Base-by-base conservation (phyloP, 306 rosid genomes). In the Fagus crenata region DNA sequence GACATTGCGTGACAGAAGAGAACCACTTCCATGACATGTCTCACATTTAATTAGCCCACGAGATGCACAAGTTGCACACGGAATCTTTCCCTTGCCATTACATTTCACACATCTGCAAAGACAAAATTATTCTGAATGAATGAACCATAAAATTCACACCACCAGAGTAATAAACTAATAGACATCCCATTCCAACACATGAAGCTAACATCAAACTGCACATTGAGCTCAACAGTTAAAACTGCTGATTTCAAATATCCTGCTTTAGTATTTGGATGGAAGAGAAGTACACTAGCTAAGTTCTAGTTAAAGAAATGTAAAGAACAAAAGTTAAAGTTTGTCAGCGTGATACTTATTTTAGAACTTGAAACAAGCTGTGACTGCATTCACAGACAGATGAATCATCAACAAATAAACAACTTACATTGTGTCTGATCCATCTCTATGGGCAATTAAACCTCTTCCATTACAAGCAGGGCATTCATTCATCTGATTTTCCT, bases 371-470 rank as follows among this genome's bases (percentile, higher is more conserved):
- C 39, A 64, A 51, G 46, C 33, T 40, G 77, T 67, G 51, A 15
- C 28, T 46, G 32, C 77, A 17, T 80, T 56, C 71, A 81, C 40
- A 42, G 53, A 73, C 6, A 55, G 69, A 37, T 8, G 53, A 60
- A 49, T 59, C 58, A 53, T 53, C n/a, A 63, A 49, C 70, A 54
- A 49, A 36, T 6, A 68, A 80, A 80, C 32, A 71, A 79, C 96
- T 87, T 81, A 95, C 97, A 83, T 59, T 46, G 97, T 76, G 80
- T 95, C 99, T 74, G 99, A 92, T 82, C 97, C 99, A 88, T 95
- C 99, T 81, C 73, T 88, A 79, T 90, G 99, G 80, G 99, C 99
- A 81, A 95, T 86, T 84, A 92, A 89, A 78, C 99, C 96, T 84
- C 99, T 93, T 72, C 99, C 97, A 65, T 90, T 71, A 89, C 99